Evolutionary conservation across 257 asterid genomes (phyloP).

Genomic region (Petunia secreta): DNA sequence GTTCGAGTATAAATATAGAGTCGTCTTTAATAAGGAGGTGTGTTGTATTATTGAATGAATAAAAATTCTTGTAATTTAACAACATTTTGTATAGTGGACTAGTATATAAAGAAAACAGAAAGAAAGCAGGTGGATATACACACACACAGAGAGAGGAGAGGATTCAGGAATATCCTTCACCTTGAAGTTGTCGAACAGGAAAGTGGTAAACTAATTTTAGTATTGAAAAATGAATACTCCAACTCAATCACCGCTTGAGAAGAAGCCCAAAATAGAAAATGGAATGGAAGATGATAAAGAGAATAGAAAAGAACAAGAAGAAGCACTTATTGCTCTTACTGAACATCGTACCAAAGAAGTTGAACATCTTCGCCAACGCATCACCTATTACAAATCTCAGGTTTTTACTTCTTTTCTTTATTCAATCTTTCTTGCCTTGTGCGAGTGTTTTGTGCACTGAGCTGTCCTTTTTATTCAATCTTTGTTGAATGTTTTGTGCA

Average conservation of each 20-base stretch:
- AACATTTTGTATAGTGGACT: too few species aligned
- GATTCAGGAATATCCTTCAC: background rate
- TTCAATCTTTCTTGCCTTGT: background rate
- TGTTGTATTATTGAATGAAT: too few species aligned
- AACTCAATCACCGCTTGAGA: slow-evolving; percentile 20
- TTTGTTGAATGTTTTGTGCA: too few species aligned
- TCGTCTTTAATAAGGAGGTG: too few species aligned
- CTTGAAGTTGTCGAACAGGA: background rate
- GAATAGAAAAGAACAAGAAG: slow-evolving; percentile 60
- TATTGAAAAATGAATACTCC: slow-evolving; percentile 27
- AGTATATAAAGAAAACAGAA: too few species aligned
- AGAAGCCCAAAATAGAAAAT: slow-evolving; percentile 35
- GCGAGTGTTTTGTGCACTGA: background rate
- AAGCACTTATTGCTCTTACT: slow-evolving; percentile 70
- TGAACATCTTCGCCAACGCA: slow-evolving; percentile 67
- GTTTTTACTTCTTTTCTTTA: slow-evolving; percentile 32
- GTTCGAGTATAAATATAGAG: too few species aligned
- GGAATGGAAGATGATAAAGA: slow-evolving; percentile 13
- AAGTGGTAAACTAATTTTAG: background rate
- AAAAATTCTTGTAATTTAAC: too few species aligned
- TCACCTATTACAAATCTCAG: slow-evolving; percentile 70
- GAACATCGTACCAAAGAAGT: slow-evolving; percentile 92
- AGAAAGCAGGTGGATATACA: background rate
- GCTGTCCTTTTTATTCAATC: too few species aligned
- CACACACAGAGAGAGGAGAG: background rate